Evolutionary conservation across 164 flowering plant species (phyloP).

Genomic region (Platanus orientalis): DNA sequence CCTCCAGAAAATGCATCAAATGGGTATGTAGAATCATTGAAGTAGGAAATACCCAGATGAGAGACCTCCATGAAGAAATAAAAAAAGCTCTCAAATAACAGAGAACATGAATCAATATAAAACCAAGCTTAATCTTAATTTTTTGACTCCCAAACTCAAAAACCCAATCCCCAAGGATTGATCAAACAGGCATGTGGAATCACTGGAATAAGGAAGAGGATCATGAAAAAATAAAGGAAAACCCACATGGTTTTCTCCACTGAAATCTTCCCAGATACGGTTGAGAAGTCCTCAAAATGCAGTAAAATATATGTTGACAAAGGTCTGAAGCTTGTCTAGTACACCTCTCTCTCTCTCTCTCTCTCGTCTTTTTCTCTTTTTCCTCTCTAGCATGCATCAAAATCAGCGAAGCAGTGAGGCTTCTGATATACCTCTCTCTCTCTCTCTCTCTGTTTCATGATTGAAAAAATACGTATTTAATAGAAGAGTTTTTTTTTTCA

Average conservation of each 20-base stretch:
- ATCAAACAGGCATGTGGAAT: constrained; percentile 2
- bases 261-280: constrained; percentile 20
- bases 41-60: constrained; percentile 19
- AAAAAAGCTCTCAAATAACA: neutral
- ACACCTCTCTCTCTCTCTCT: no score
- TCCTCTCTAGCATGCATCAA: constrained; percentile 35
- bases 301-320: constrained; percentile 18
- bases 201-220: constrained; percentile 8
- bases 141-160: neutral
- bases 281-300: constrained; percentile 22
- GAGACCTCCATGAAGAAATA: neutral
- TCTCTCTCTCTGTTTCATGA: constrained; percentile 3
- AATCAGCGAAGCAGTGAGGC: constrained; percentile 60
- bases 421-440: constrained; percentile 58
- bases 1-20: constrained; percentile 5
- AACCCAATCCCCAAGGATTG: no score
- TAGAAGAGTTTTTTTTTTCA: neutral
- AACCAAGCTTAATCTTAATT: constrained; percentile 3
- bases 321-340: constrained; percentile 36
- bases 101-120: constrained; percentile 2
- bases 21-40: constrained; percentile 5
- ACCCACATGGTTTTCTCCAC: constrained; percentile 35
- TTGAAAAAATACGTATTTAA: constrained; percentile 7
- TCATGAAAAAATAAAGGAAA: constrained; percentile 10
- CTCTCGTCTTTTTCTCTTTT: no score